Base-by-base conservation (phyloP, 495 filamentous ascomycete species). In the Oidiodendron maius region DNA sequence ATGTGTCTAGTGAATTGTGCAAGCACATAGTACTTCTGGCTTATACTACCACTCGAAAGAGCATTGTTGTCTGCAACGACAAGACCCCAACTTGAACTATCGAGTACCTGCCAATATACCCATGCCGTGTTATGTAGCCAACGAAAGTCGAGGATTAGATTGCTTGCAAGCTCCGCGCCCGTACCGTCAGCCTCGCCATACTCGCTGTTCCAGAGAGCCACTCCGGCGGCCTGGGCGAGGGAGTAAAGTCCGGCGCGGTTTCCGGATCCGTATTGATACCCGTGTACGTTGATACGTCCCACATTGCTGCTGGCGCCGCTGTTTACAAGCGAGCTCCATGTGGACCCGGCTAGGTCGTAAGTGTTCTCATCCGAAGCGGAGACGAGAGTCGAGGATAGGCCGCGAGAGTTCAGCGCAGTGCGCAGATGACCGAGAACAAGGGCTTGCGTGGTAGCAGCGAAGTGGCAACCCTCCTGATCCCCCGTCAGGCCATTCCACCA, bases 31-130 rank as follows among this genome's bases (percentile, higher is more conserved):
- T 63, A 68, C 50, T 68, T 68, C 5, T 65, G 63, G 39, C 53
- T 66, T 13, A 48, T 55, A 6, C 23, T 20, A 2, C 51, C 51
- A 2, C 67, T 28, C 17, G 63, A 54, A 40, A 39, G 49, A n/a
- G 41, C 51, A 0, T 57, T 60, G 12, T 66, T 61, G 37, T 68
- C 61, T 0, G 56, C 65, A 0, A 59, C 60, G 41, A 68, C 51
- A 21, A 68, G 15, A 0, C 65, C 65, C 65, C 65, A 68, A 0
- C 65, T 65, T 16, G 50, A 45, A 11, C 61, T 60, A 39, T 68
- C 65, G 5, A 68, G 25, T 11, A 56, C 63, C 43, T 68, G 65
- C 65, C 65, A 68, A 46, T 67, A 68, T 10, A 68, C 65, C 65
- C 65, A 68, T 6, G 61, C 65, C 4, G 63, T 68, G 9, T 65